Evolutionary conservation across 2,329 filamentous ascomycete species (phyloP).

Genomic region (Emericellopsis cladophorae): DNA sequence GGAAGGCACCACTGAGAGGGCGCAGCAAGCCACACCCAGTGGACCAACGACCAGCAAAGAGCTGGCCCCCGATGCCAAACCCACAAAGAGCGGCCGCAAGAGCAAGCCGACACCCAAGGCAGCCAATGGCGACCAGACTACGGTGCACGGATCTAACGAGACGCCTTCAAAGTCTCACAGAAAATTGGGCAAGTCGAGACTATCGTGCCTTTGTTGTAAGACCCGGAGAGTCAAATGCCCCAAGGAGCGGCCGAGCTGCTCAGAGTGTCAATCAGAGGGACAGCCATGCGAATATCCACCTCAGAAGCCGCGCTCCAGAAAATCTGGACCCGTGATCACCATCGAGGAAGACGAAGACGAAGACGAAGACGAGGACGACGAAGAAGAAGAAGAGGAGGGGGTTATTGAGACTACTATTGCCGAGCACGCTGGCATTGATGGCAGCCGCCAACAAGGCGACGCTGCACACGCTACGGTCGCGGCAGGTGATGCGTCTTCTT

Average conservation of each 20-base stretch:
- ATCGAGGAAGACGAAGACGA: constrained; percentile 7
- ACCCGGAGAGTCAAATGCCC: constrained; percentile 27
- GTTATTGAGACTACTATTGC: constrained; percentile 3
- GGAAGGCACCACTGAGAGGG: constrained; percentile 10
- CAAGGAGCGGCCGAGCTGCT: constrained; percentile 24
- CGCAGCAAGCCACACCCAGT: constrained; percentile 8
- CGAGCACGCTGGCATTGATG: too few relatives aligned
- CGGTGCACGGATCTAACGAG: background rate
- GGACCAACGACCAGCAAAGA: constrained; percentile 17
- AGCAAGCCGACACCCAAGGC: constrained; percentile 1
- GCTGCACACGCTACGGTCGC: too few relatives aligned
- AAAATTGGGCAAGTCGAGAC: constrained; percentile 15
- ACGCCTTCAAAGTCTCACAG: constrained; percentile 5
- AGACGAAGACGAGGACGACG: constrained; percentile 6
- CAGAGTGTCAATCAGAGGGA: constrained; percentile 18
- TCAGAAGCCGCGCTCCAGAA: constrained; percentile 11
- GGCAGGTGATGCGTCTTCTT: background rate
- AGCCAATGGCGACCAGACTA: background rate
- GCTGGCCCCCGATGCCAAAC: constrained; percentile 9
- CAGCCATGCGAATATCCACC: constrained; percentile 25
- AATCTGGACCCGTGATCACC: constrained; percentile 7
- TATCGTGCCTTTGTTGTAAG: constrained; percentile 23
- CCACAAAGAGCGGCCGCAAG: constrained; percentile 4
- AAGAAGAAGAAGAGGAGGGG: constrained; percentile 6
- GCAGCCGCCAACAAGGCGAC: too few relatives aligned